A percentile compares a stretch with the other conserved stretches of the same genome.
Conservation (phyloP, 2,329 filamentous ascomycete species). For the Eutypa lata region DNA sequence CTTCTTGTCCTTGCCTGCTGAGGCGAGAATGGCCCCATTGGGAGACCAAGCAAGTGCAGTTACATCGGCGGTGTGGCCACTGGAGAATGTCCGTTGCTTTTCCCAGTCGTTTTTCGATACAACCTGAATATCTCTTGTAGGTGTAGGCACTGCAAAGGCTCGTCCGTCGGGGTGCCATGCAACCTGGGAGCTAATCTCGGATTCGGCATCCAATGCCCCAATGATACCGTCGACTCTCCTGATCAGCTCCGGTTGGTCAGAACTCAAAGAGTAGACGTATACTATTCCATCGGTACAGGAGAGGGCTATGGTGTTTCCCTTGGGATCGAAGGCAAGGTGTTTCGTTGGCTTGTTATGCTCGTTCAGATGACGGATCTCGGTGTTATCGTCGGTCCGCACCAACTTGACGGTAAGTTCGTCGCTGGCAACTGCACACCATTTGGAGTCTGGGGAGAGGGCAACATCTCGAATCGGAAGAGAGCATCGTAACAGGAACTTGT, state of each 20-base stretch:
- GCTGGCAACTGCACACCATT: constrained; percentile 94
- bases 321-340: constrained; percentile 83
- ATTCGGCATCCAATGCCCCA: constrained; percentile 70
- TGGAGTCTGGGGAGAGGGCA: constrained; percentile 72
- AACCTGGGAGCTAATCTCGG: constrained; percentile 70
- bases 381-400: constrained; percentile 77
- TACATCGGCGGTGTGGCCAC: constrained; percentile 79
- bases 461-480: constrained; percentile 86
- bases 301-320: constrained; percentile 69
- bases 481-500: constrained; percentile 77
- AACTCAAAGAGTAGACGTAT: constrained; percentile 82
- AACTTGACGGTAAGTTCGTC: constrained; percentile 92
- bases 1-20: constrained; percentile 65
- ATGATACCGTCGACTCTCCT: constrained; percentile 85
- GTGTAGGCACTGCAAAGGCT: constrained; percentile 82
- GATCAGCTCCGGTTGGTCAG: constrained; percentile 76
- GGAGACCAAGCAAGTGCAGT: constrained; percentile 90
- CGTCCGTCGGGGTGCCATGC: constrained; percentile 94
- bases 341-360: constrained; percentile 88
- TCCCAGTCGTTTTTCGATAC: constrained; percentile 90
- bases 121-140: constrained; percentile 78
- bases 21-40: constrained; percentile 83
- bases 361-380: constrained; percentile 70
- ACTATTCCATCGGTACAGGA: constrained; percentile 87
- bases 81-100: constrained; percentile 74